These are phyloP conservation scores for Botrytis sinoallii DNA, from an alignment of 2,329 filamentous ascomycete genomes.

Conservation along the genomic window DNA sequence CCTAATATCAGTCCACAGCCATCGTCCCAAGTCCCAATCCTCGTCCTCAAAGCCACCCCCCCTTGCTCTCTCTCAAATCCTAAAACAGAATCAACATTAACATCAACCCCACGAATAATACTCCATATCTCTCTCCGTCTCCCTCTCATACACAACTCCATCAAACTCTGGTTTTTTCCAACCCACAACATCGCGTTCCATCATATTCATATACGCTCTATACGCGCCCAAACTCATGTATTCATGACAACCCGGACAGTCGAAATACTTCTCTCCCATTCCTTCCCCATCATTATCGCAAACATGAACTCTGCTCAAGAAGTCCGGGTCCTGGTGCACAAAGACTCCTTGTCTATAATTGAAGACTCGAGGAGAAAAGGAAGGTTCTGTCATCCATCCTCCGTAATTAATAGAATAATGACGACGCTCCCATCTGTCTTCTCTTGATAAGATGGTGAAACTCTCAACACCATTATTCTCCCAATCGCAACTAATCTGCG, in stretches of 20 bases:
- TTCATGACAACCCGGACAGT: slow-evolving; percentile 9
- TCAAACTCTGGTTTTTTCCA: slow-evolving; percentile 1
- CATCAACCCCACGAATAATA: not conserved
- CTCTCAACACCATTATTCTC: not conserved
- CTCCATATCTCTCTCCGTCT: not conserved
- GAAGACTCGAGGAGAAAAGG: not conserved
- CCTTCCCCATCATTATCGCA: not conserved
- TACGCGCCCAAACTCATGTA: slow-evolving; percentile 5
- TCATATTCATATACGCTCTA: slow-evolving; percentile 1
- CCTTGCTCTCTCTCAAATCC: too few relatives aligned
- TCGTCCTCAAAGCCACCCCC: too few relatives aligned
- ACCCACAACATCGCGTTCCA: not conserved
- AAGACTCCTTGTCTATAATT: not conserved
- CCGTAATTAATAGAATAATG: not conserved
- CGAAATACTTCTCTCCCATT: not conserved
- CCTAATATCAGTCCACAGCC: not conserved
- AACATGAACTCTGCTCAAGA: not conserved
- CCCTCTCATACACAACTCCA: slow-evolving; percentile 2
- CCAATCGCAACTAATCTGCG: not conserved
- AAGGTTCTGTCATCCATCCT: slow-evolving; percentile 1
- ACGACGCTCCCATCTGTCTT: slow-evolving; percentile 2
- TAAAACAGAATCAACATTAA: not conserved
- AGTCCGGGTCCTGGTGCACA: not conserved
- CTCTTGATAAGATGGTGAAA: not conserved
- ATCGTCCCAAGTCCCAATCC: too few relatives aligned